phyloP scores from a whole-genome alignment of 225 moss, liverwort and hornwort genomes.

The Polytrichum commune region DNA sequence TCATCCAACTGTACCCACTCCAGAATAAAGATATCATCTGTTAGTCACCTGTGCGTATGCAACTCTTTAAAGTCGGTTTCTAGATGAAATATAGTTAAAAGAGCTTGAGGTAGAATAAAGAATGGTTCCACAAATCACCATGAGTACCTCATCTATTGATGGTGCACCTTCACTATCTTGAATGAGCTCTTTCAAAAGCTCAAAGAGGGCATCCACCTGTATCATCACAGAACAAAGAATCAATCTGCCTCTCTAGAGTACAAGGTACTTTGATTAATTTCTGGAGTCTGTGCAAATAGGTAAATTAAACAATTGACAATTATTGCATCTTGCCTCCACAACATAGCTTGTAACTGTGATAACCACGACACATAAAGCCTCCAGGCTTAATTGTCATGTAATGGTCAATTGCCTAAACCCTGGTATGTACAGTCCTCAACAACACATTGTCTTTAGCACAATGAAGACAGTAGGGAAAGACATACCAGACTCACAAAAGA shows the following conservation, averaged over 20 bases:
- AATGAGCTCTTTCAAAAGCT: constrained; percentile 93
- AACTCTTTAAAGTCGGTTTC: background rate
- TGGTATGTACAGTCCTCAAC: no score
- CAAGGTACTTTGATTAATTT: no score
- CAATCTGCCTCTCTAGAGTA: constrained; percentile 2
- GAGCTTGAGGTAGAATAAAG: background rate
- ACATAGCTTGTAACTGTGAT: no score
- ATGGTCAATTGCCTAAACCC: no score
- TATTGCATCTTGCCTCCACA: no score
- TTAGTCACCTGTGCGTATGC: background rate
- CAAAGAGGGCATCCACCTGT: constrained; percentile 90
- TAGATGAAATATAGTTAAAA: background rate
- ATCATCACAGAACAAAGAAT: constrained; percentile 15
- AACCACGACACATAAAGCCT: no score
- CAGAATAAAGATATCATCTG: constrained; percentile 2
- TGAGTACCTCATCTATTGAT: constrained; percentile 66
- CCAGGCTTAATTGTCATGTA: no score
- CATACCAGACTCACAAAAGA: no score
- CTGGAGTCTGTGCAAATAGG: no score
- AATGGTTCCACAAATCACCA: background rate
- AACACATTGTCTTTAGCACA: no score
- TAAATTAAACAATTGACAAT: no score
- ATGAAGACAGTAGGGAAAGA: no score
- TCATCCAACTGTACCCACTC: constrained; percentile 74
- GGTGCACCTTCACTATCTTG: constrained; percentile 82